A percentile compares a stretch with the other conserved stretches of the same genome.
These are phyloP conservation scores for Metschnikowia reukaufii DNA, from an alignment of 805 yeast species.

Conservation along the genomic window DNA sequence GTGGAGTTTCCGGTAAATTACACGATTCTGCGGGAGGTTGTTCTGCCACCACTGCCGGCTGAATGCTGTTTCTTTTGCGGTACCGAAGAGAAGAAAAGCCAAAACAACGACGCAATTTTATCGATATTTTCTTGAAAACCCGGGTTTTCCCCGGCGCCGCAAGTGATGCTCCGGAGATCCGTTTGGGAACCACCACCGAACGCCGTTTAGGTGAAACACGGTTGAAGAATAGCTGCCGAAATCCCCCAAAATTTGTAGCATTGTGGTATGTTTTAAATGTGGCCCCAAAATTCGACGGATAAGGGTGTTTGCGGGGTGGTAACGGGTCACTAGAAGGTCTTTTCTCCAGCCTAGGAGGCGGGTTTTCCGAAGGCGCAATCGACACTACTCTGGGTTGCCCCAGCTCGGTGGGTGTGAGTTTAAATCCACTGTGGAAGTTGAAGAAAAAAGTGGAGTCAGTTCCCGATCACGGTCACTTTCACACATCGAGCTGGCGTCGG, in stretches of 20 bases:
- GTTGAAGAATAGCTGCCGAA: not conserved
- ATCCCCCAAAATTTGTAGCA: slow-evolving; percentile 1
- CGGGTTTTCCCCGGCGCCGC: not conserved
- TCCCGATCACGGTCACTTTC: slow-evolving; percentile 8
- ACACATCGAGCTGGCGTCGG: slow-evolving; percentile 1
- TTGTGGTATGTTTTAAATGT: slow-evolving; percentile 1
- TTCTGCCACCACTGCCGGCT: not conserved
- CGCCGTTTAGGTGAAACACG: not conserved
- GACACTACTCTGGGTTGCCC: not conserved
- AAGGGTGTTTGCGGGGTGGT: slow-evolving; percentile 10
- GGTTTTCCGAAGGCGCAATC: not conserved
- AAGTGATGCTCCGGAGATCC: not conserved
- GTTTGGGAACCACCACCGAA: not conserved
- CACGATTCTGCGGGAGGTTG: not conserved
- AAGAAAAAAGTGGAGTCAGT: slow-evolving; percentile 8
- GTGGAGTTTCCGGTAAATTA: not conserved
- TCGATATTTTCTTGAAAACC: slow-evolving; percentile 8
- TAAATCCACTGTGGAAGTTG: slow-evolving; percentile 7
- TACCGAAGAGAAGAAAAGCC: not conserved
- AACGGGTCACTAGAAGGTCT: slow-evolving; percentile 1
- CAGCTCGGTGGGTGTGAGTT: slow-evolving; percentile 1
- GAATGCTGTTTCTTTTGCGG: not conserved
- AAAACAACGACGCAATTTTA: slow-evolving; percentile 6
- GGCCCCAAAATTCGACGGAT: slow-evolving; percentile 4
- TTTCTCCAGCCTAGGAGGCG: slow-evolving; percentile 4